A percentile compares a stretch with the other conserved stretches of the same genome.
These are phyloP conservation scores for Aspergillus uvarum DNA, from an alignment of 2,329 filamentous ascomycete species.

Conservation along the genomic window DNA sequence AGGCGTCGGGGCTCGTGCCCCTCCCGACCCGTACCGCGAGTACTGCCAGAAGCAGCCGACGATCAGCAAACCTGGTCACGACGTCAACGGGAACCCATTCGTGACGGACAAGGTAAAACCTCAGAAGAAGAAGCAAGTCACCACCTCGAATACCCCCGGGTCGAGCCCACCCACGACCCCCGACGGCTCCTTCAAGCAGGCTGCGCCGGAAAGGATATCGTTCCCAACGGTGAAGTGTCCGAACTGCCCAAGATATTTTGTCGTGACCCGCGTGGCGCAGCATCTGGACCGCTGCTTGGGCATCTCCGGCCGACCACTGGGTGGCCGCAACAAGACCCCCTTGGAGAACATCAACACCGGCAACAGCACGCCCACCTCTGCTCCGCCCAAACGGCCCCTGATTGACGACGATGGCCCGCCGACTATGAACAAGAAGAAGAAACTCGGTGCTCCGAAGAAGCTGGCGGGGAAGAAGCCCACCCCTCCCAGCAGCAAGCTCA, in stretches of 20 bases:
- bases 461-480: conserved; percentile 38
- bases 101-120: conserved; percentile 48
- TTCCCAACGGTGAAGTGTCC: conserved; percentile 54
- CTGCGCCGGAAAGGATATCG: conserved; percentile 30
- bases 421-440: conserved; percentile 53
- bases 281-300: conserved; percentile 63
- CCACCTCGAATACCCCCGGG: conserved; percentile 35
- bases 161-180: conserved; percentile 38
- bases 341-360: conserved; percentile 46
- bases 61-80: conserved; percentile 57
- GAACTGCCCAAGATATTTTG: conserved; percentile 60
- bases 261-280: conserved; percentile 61
- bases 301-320: conserved; percentile 52
- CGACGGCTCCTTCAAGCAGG: conserved; percentile 33
- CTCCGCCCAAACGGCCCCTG: conserved; percentile 38
- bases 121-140: conserved; percentile 42
- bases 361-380: conserved; percentile 35
- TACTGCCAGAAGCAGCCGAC: conserved; percentile 63
- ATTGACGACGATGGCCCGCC: conserved; percentile 46
- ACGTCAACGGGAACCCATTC: conserved; percentile 59
- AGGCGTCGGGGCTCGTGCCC: conserved; percentile 49
- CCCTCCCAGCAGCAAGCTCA: conserved; percentile 40
- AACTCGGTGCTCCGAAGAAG: conserved; percentile 41
- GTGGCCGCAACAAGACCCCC: conserved; percentile 47
- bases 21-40: conserved; percentile 52